Conservation (phyloP, 148 eudicot genomes). For the Linanthus parryae region DNA sequence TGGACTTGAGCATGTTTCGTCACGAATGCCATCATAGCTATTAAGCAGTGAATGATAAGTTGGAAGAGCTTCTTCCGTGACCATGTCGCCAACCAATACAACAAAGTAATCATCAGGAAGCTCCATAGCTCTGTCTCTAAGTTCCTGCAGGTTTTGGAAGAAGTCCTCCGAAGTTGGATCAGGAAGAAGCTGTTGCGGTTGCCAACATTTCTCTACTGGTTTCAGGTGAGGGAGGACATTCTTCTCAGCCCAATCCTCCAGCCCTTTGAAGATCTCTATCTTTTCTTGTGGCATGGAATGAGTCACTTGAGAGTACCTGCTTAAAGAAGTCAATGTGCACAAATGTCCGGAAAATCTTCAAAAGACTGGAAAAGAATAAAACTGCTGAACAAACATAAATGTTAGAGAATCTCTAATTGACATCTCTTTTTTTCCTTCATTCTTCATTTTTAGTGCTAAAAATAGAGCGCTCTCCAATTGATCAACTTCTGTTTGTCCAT, state of each 20-base stretch:
- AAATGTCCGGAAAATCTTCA: no score
- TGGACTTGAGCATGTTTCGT: no score
- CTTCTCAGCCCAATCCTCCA: conserved; percentile 48
- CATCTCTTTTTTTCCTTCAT: no score
- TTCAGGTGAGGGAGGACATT: conserved; percentile 39
- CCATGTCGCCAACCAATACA: conserved; percentile 58
- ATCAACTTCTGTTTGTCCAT: no score
- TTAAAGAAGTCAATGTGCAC: no score
- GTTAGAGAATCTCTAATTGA: no score
- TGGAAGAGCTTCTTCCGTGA: conserved; percentile 74
- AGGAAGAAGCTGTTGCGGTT: conserved; percentile 58
- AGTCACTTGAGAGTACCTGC: conserved; percentile 9
- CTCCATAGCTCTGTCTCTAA: conserved; percentile 38
- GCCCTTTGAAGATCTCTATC: conserved; percentile 46
- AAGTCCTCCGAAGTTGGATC: conserved; percentile 48
- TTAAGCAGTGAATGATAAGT: conserved; percentile 60
- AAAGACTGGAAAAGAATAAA: no score
- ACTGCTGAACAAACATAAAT: no score
- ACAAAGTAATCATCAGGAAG: conserved; percentile 53
- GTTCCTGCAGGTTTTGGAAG: conserved; percentile 37
- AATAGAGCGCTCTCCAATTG: no score
- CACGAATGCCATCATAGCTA: conserved; percentile 48
- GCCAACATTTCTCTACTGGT: conserved; percentile 63
- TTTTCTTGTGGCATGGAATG: conserved; percentile 62
- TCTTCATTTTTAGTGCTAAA: no score